Base-by-base conservation (phyloP, 345 rosid species). In the Lepidium africanum region DNA sequence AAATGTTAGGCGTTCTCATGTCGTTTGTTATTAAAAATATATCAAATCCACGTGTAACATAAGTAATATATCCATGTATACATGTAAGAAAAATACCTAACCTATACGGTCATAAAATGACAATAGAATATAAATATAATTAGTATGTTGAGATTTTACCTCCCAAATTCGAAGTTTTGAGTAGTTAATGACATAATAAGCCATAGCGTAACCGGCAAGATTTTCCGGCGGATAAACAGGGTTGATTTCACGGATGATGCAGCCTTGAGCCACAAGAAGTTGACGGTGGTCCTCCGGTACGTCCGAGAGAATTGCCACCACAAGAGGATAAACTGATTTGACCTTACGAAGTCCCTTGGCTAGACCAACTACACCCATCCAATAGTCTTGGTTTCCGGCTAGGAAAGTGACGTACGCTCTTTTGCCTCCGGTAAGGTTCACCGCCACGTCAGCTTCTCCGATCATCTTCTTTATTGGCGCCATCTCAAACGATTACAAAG, bases 81-180 rank as follows among this genome's bases (percentile, higher is more conserved):
- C 65, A 60, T 60, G 65, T 9, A 60, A 59, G 5, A 59, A 23
- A 60, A 23, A 23, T 21, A 59, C 1, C 23, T 8, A 37, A 38
- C 11, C 15, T 27, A 55, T 55, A 17, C 27, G 32, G 1, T 37
- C 58, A 30, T 30, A 30, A 30, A 14, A 40, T 40, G 13, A 40
- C 45, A 5, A 12, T 40, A 30, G 12, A 40, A 40, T 40, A 40
- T 32, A 37, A 56, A 61, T 3, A 60, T 11, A 38, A 30, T 30
- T 39, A 27, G 7, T 46, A 35, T 33, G 14, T 25, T 30, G 10
- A 5, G 9, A 37, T 14, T 10, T 0, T 79, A 87, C 93, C 88
- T 85, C 90, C 93, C 93, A 87, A 40, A 87, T 85, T 25, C 93
- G 88, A 56, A 87, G 93, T 52, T 87, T 87, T 15, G 90, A 85